phyloP scores from a whole-genome alignment of 345 rosid genomes.

The Murraya paniculata region DNA sequence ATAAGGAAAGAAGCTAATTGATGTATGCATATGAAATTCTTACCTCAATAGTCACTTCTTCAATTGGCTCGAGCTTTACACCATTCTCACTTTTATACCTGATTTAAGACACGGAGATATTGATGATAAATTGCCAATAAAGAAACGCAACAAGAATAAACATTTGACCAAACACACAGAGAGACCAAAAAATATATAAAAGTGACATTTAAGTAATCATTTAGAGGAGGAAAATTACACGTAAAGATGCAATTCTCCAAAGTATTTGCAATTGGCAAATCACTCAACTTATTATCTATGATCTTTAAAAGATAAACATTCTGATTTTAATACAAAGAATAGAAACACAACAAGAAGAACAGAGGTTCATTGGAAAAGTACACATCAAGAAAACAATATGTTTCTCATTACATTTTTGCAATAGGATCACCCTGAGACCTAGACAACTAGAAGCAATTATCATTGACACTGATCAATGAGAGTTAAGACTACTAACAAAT shows the following conservation, averaged over 20 bases:
- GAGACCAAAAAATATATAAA: not conserved
- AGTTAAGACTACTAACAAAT: not conserved
- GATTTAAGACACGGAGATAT: slow-evolving; percentile 21
- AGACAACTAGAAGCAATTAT: not conserved
- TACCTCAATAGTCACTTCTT: slow-evolving; percentile 92
- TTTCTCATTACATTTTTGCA: not conserved
- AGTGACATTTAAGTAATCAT: not conserved
- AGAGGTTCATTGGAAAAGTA: not conserved
- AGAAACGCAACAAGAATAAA: not conserved
- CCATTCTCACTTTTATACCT: slow-evolving; percentile 79
- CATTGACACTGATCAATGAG: not conserved
- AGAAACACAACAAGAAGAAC: not conserved
- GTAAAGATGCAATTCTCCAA: not conserved
- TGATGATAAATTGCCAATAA: not conserved
- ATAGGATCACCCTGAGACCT: not conserved
- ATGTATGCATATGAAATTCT: slow-evolving; percentile 7
- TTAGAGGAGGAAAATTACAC: not conserved
- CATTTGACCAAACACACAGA: not conserved
- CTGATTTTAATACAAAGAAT: not conserved
- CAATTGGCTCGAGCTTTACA: slow-evolving; percentile 86
- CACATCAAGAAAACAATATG: not conserved
- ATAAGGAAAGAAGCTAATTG: slow-evolving; percentile 4
- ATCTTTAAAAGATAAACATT: not conserved
- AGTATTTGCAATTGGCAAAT: not conserved
- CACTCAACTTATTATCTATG: not conserved